Conservation (phyloP, 169 alveolate species). For the Plasmodium gaboni region DNA sequence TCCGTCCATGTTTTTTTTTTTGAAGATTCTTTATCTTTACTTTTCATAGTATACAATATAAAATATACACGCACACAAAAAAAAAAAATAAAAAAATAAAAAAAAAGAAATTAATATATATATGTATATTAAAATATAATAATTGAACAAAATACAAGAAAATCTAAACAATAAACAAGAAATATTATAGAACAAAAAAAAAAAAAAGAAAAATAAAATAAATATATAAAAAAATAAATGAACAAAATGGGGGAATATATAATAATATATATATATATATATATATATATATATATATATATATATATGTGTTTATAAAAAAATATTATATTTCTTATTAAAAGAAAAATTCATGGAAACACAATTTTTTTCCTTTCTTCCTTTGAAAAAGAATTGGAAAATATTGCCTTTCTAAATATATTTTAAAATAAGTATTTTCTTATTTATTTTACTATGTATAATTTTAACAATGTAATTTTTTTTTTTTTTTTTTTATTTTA, state of each 20-base stretch:
- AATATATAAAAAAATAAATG: neutral
- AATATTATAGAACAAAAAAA: neutral
- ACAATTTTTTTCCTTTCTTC: too few species aligned
- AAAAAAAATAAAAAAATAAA: neutral
- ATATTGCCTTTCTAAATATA: too few species aligned
- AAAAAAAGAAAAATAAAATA: neutral
- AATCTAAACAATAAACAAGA: neutral
- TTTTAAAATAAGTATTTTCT: too few species aligned
- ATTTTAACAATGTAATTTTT: too few species aligned
- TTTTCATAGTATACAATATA: neutral
- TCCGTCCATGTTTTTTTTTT: slow-evolving; percentile 9
- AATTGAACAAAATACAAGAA: neutral
- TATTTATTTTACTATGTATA: too few species aligned
- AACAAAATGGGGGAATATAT: neutral
- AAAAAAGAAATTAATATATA: neutral
- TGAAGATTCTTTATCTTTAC: neutral
- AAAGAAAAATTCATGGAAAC: too few species aligned
- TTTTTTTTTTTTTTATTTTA: too few species aligned
- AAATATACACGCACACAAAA: neutral
- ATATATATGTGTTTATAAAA: too few species aligned
- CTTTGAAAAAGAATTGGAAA: too few species aligned
- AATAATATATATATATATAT: too few species aligned
- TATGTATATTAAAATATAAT: neutral
- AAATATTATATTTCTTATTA: too few species aligned
- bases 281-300: too few species aligned